Conservation (phyloP, 441 rosid genomes). For the Daphne laureola region DNA sequence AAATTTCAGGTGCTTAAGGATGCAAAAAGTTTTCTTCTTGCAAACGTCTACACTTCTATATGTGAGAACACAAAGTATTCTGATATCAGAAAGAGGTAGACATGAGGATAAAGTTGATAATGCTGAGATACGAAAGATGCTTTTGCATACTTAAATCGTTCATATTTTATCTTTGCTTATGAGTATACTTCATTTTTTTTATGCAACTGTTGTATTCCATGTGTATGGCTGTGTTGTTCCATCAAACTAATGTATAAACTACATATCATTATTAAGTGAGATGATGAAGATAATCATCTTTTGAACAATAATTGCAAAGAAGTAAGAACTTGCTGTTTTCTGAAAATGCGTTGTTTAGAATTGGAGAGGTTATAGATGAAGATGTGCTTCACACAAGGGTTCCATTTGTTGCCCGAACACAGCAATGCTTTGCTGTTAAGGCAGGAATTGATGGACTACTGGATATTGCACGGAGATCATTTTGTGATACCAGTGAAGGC, state of each 20-base stretch:
- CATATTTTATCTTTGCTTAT: too few relatives aligned
- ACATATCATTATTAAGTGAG: too few relatives aligned
- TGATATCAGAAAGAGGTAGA: conserved; percentile 73
- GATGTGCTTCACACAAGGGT: conserved; percentile 96
- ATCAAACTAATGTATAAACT: background rate
- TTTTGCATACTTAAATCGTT: too few relatives aligned
- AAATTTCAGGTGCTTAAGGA: conserved; percentile 73
- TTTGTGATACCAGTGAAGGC: conserved; percentile 99
- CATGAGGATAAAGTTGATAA: too few relatives aligned
- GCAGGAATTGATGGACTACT: conserved; percentile 92
- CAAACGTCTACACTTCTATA: conserved; percentile 65
- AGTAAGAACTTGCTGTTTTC: conserved; percentile 13
- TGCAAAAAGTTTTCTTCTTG: conserved; percentile 83
- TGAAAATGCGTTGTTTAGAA: conserved; percentile 35
- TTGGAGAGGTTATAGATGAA: conserved; percentile 89
- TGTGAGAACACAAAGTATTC: conserved; percentile 76
- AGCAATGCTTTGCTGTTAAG: conserved; percentile 98
- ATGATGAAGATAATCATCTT: background rate
- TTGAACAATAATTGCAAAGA: background rate
- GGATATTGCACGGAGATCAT: conserved; percentile 91
- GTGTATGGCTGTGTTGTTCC: background rate
- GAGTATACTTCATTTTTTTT: too few relatives aligned
- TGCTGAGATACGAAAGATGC: too few relatives aligned
- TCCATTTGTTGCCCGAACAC: conserved; percentile 96
- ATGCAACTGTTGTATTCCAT: too few relatives aligned